A percentile compares a stretch with the other conserved stretches of the same genome.
Evolutionary conservation across 108 stramenopile genomes (phyloP).

Genomic region (Conticribra guillardii): DNA sequence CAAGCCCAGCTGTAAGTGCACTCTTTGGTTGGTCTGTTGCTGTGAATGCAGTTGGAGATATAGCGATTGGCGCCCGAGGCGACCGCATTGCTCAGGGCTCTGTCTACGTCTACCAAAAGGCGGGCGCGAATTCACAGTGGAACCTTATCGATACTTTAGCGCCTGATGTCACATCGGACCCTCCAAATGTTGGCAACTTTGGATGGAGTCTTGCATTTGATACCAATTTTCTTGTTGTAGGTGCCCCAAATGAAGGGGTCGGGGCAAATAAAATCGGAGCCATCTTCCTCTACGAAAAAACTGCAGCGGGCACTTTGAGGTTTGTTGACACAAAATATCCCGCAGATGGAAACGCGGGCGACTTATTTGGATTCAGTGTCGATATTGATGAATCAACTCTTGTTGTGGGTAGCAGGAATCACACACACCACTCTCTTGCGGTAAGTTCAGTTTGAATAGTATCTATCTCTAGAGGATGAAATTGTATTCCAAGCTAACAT

Average conservation of each 20-base stretch:
- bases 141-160: background rate
- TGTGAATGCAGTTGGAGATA: constrained; percentile 3
- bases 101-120: constrained; percentile 10
- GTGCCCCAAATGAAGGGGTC: constrained; percentile 18
- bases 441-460: background rate
- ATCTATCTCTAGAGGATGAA: background rate
- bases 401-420: constrained; percentile 5
- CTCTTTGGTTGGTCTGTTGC: constrained; percentile 32
- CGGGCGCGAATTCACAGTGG: background rate
- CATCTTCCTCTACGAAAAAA: constrained; percentile 15
- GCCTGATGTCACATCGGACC: constrained; percentile 15
- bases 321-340: constrained; percentile 3
- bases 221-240: constrained; percentile 13
- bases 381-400: constrained; percentile 6
- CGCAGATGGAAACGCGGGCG: constrained; percentile 4
- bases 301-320: constrained; percentile 3
- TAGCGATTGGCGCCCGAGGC: constrained; percentile 18
- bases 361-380: constrained; percentile 26
- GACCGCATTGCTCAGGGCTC: constrained; percentile 4
- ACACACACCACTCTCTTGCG: background rate
- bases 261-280: constrained; percentile 7
- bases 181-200: constrained; percentile 20
- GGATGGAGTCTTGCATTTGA: constrained; percentile 21
- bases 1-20: background rate
- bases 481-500: background rate